Evolutionary conservation across 805 yeast genomes (phyloP).

Genomic region (Myxozyma lipomycoides): DNA sequence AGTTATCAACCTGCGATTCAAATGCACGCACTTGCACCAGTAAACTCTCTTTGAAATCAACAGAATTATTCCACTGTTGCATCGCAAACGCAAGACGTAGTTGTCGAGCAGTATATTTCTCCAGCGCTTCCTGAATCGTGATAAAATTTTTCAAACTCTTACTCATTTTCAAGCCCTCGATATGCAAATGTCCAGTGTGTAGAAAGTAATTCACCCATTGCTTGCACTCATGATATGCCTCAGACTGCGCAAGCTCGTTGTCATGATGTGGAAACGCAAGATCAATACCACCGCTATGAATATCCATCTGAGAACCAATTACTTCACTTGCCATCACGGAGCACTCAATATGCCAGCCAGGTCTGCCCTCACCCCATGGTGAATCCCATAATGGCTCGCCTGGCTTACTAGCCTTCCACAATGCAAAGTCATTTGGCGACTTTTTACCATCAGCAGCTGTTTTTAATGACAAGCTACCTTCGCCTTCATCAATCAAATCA

Average conservation of each 20-base stretch:
- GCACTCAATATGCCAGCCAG: constrained; percentile 99
- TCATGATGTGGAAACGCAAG: constrained; percentile 99
- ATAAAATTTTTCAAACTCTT: constrained; percentile 92
- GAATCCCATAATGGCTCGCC: constrained; percentile 97
- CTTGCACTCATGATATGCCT: constrained; percentile 79
- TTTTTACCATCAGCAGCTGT: constrained; percentile 54
- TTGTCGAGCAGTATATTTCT: constrained; percentile 69
- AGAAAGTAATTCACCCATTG: constrained; percentile 98
- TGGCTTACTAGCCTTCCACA: constrained; percentile 94
- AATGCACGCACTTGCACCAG: constrained; percentile 69
- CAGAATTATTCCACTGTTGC: constrained; percentile 86
- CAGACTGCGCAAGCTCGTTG: constrained; percentile 95
- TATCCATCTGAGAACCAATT: constrained; percentile 78
- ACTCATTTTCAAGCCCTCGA: constrained; percentile 98
- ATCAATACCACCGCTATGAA: constrained; percentile 96
- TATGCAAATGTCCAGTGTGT: constrained; percentile 96
- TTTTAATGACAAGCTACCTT: constrained; percentile 65
- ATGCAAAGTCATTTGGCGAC: constrained; percentile 82
- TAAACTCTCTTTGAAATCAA: constrained; percentile 85
- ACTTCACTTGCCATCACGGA: constrained; percentile 96
- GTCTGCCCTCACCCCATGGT: constrained; percentile 96
- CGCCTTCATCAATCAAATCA: constrained; percentile 87
- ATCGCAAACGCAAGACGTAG: constrained; percentile 85
- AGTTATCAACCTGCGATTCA: constrained; percentile 73
- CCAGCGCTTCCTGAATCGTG: constrained; percentile 85